Percentiles rank a stretch among this genome's conserved stretches.
phyloP scores from a whole-genome alignment of 164 flowering plant genomes.

The Stephania yunnanensis region DNA sequence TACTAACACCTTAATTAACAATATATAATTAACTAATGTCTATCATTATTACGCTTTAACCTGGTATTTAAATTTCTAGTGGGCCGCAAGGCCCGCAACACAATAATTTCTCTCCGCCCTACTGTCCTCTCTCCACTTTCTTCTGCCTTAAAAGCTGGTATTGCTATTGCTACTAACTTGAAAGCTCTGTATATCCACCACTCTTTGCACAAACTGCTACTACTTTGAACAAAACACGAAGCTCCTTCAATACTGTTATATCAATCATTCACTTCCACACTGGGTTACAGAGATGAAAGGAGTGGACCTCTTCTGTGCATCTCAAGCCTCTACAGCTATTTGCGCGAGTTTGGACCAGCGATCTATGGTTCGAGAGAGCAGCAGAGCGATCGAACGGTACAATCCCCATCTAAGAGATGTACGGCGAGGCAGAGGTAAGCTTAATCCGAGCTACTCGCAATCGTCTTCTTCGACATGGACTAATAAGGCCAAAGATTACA shows the following conservation, averaged over 20 bases:
- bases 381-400: conserved; percentile 27
- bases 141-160: neutral
- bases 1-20: too few relatives aligned
- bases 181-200: neutral
- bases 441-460: conserved; percentile 32
- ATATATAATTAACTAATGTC: neutral
- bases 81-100: neutral
- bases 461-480: conserved; percentile 33
- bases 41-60: neutral
- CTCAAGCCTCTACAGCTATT: conserved; percentile 81
- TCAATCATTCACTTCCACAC: too few relatives aligned
- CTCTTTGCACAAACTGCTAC: neutral
- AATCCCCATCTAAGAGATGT: conserved; percentile 23
- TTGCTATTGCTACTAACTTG: neutral
- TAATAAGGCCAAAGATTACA: conserved; percentile 28
- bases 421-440: conserved; percentile 1
- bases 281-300: conserved; percentile 41
- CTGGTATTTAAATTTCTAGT: neutral
- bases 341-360: conserved; percentile 51
- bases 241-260: neutral
- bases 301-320: conserved; percentile 61
- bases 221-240: neutral
- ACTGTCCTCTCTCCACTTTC: neutral
- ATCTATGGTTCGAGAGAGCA: conserved; percentile 38
- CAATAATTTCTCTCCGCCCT: neutral